phyloP scores from a whole-genome alignment of 345 rosid genomes.

The Melaleuca quinquenervia region DNA sequence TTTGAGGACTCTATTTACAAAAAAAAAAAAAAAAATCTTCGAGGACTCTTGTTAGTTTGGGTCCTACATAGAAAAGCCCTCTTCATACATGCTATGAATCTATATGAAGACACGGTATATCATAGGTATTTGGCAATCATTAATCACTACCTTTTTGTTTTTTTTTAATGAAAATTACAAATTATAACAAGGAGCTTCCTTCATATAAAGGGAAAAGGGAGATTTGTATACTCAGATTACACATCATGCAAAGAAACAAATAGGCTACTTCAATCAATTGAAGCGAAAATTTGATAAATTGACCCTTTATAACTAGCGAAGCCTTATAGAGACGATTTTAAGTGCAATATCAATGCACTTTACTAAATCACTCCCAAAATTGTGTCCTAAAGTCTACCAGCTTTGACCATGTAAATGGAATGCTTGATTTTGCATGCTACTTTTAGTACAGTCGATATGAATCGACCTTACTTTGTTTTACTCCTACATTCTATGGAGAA shows the following conservation, averaged over 20 bases:
- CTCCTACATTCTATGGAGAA: background rate
- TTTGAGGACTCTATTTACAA: too few species aligned
- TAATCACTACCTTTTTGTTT: background rate
- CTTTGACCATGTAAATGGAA: background rate
- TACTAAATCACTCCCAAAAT: accelerated
- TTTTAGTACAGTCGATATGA: background rate
- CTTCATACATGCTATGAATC: background rate
- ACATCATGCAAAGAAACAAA: background rate
- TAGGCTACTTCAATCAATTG: background rate
- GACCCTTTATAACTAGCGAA: background rate
- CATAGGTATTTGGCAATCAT: background rate
- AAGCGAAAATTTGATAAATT: background rate
- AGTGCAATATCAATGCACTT: background rate
- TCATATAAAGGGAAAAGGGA: background rate
- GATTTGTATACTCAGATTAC: background rate
- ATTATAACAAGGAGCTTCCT: background rate
- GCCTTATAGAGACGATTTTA: background rate
- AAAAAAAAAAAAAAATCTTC: too few species aligned
- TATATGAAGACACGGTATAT: background rate
- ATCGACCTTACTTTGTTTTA: background rate
- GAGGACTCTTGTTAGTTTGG: background rate
- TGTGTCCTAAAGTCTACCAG: background rate
- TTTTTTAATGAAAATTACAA: background rate
- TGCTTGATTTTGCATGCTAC: background rate
- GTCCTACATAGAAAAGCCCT: background rate